phyloP scores from a whole-genome alignment of 257 asterid genomes.

The Primulina huaijiensis region DNA sequence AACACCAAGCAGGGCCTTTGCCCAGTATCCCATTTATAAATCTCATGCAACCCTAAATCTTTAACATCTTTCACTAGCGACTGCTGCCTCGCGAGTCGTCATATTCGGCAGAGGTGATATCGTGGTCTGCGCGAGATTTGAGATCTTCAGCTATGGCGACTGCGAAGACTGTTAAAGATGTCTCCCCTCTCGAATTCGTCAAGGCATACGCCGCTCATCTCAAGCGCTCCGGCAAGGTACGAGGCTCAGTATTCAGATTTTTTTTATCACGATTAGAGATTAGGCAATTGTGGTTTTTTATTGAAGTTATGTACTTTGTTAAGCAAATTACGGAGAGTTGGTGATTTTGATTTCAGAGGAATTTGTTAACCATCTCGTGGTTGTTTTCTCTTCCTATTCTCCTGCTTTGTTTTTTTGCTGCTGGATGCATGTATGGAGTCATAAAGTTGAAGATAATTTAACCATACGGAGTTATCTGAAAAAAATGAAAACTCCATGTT shows the following conservation, averaged over 20 bases:
- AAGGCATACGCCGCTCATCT: conserved; percentile 79
- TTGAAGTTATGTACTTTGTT: neutral
- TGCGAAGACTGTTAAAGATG: conserved; percentile 76
- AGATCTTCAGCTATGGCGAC: conserved; percentile 57
- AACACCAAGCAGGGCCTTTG: conserved; percentile 1
- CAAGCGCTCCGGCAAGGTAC: conserved; percentile 97
- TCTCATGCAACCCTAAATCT: neutral
- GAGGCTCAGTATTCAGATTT: neutral
- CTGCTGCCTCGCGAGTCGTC: conserved; percentile 14
- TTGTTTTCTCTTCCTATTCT: neutral
- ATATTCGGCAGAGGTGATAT: conserved; percentile 17
- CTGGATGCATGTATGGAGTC: neutral
- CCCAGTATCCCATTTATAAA: neutral
- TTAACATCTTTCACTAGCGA: conserved; percentile 17
- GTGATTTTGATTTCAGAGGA: neutral
- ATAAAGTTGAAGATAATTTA: neutral
- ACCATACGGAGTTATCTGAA: too few species aligned
- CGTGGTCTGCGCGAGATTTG: conserved; percentile 25
- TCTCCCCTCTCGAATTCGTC: conserved; percentile 84
- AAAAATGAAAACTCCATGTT: neutral
- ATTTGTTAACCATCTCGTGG: neutral
- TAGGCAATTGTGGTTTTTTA: too few species aligned
- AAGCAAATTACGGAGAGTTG: neutral
- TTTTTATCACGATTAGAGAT: too few species aligned
- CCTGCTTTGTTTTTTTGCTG: too few species aligned